A percentile compares a stretch with the other conserved stretches of the same genome.
Evolutionary conservation across 163 green algal genomes (phyloP).

Genomic region (Chloroidium sp.): DNA sequence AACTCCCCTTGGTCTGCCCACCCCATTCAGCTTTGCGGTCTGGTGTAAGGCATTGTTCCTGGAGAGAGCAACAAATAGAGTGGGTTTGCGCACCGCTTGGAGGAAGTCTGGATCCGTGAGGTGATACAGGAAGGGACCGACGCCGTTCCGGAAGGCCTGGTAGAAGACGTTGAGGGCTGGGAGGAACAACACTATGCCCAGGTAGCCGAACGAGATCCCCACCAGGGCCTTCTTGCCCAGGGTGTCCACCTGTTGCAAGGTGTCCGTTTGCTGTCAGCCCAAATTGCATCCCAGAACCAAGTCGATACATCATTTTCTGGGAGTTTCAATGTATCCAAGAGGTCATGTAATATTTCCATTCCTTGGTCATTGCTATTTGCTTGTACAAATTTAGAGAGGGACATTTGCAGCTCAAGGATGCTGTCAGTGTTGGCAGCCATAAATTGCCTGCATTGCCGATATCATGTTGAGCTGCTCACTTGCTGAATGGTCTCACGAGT

Average conservation of each 20-base stretch:
- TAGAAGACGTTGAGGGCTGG: conserved; percentile 76
- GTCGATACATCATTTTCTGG: no score
- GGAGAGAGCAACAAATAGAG: background rate
- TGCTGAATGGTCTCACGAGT: background rate
- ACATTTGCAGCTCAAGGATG: no score
- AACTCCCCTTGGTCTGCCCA: no score
- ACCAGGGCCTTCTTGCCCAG: conserved; percentile 45
- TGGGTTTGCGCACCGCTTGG: conserved; percentile 43
- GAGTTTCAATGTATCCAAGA: no score
- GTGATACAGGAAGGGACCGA: conserved; percentile 63
- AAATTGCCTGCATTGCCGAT: background rate
- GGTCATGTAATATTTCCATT: no score
- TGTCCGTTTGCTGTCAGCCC: no score
- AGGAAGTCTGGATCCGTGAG: conserved; percentile 73
- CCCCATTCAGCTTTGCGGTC: background rate
- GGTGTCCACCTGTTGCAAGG: conserved; percentile 35
- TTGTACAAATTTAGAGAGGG: no score
- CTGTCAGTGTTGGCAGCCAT: no score
- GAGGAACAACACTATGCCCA: conserved; percentile 60
- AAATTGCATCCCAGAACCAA: no score
- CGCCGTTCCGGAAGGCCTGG: conserved; percentile 66
- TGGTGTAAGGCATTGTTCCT: background rate
- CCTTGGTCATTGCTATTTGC: no score
- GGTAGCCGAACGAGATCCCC: conserved; percentile 48
- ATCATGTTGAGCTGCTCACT: background rate